Percentiles rank a stretch among this genome's conserved stretches.
Evolutionary conservation across 139 green algal genomes (phyloP).

Genomic region (Edaphochlamys debaryana): DNA sequence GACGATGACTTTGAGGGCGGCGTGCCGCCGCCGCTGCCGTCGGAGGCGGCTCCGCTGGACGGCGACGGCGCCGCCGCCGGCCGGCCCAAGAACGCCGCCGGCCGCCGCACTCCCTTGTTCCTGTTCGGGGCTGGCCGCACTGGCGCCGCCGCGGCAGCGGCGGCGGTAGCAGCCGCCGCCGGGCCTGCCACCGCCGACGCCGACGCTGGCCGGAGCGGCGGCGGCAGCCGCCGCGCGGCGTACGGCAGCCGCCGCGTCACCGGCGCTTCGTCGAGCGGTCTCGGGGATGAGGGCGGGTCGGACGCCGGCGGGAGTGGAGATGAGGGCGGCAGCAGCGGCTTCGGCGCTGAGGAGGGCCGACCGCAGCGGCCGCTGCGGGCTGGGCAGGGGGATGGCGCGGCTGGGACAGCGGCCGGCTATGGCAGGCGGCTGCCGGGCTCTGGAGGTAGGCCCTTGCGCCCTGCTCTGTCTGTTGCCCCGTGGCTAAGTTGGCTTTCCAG

Average conservation of each 20-base stretch:
- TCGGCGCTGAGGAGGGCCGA: neutral
- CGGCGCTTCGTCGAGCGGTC: neutral
- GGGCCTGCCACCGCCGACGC: neutral
- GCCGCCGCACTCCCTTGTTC: constrained; percentile 17
- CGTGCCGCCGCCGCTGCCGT: neutral
- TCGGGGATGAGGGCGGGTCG: neutral
- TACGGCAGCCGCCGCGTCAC: neutral
- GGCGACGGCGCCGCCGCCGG: neutral
- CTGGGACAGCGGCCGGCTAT: neutral
- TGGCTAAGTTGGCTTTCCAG: too few species aligned
- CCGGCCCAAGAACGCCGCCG: neutral
- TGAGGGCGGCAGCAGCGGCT: neutral
- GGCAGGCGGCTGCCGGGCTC: too few species aligned
- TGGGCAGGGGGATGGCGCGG: too few species aligned
- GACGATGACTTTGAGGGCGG: neutral
- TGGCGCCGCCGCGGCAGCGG: neutral
- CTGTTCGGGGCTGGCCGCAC: neutral
- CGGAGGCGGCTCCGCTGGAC: neutral
- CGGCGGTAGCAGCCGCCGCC: neutral
- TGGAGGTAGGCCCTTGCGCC: too few species aligned
- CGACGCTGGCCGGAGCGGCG: neutral
- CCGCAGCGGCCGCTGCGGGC: constrained; percentile 14
- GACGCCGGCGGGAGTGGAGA: constrained; percentile 8
- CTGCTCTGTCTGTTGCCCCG: too few species aligned
- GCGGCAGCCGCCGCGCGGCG: constrained; percentile 1